A percentile compares a stretch with the other conserved stretches of the same genome.
These are phyloP conservation scores for Ophiostoma himal-ulmi DNA, from an alignment of 2,329 filamentous ascomycete species.

Conservation along the genomic window DNA sequence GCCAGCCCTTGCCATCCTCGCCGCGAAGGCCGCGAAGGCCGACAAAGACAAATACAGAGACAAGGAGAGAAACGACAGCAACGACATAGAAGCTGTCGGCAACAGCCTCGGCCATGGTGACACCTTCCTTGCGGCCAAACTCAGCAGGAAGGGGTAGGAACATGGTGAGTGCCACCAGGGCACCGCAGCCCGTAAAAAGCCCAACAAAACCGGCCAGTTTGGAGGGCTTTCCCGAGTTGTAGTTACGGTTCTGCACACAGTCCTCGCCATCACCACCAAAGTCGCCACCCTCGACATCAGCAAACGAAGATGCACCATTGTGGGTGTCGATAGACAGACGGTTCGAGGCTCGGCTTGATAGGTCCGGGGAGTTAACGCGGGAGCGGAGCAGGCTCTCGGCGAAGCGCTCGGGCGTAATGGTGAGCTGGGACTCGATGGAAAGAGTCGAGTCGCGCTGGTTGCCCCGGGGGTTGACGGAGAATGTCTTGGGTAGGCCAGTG, in stretches of 20 bases:
- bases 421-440: constrained; percentile 67
- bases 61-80: constrained; percentile 61
- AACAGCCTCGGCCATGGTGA: constrained; percentile 68
- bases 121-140: constrained; percentile 65
- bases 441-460: constrained; percentile 53
- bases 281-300: neutral
- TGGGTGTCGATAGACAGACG: constrained; percentile 18
- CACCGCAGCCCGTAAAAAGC: constrained; percentile 85
- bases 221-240: constrained; percentile 42
- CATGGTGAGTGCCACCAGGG: constrained; percentile 70
- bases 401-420: constrained; percentile 64
- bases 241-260: neutral
- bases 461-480: constrained; percentile 29
- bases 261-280: constrained; percentile 25
- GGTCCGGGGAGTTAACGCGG: constrained; percentile 3
- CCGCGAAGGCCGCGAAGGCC: constrained; percentile 65
- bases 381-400: constrained; percentile 26
- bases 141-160: constrained; percentile 83
- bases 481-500: constrained; percentile 33
- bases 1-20: constrained; percentile 72
- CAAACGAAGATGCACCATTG: neutral
- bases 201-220: constrained; percentile 82
- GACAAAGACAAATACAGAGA: constrained; percentile 70
- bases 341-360: constrained; percentile 18
- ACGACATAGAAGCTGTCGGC: constrained; percentile 85